These are phyloP conservation scores for Bipolaris oryzae DNA, from an alignment of 2,329 filamentous ascomycete species.

Conservation along the genomic window DNA sequence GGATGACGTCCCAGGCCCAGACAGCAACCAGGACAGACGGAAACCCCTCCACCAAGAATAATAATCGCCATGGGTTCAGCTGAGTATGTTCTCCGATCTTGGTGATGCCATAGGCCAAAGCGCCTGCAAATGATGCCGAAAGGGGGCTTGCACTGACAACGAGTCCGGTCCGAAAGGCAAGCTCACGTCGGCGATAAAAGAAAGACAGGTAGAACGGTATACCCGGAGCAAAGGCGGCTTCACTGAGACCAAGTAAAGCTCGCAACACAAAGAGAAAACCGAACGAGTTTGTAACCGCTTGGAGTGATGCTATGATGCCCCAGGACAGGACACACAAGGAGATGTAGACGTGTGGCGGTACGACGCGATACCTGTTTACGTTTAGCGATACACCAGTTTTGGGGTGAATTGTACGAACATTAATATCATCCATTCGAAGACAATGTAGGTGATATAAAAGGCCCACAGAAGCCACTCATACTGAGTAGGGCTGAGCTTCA, in stretches of 20 bases:
- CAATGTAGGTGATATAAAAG: slow-evolving; percentile 68
- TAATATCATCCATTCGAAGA: slow-evolving; percentile 70
- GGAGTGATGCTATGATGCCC: slow-evolving; percentile 79
- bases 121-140: slow-evolving; percentile 73
- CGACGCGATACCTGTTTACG: slow-evolving; percentile 56
- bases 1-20: slow-evolving; percentile 75
- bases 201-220: slow-evolving; percentile 69
- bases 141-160: slow-evolving; percentile 78
- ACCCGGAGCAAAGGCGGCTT: slow-evolving; percentile 68
- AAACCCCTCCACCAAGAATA: slow-evolving; percentile 85
- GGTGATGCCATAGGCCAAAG: slow-evolving; percentile 78
- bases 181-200: slow-evolving; percentile 70
- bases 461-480: slow-evolving; percentile 67
- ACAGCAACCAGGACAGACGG: slow-evolving; percentile 78
- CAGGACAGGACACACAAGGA: slow-evolving; percentile 72
- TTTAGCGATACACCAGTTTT: background rate
- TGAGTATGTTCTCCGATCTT: slow-evolving; percentile 68
- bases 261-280: slow-evolving; percentile 67
- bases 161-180: slow-evolving; percentile 83
- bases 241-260: slow-evolving; percentile 60
- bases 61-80: slow-evolving; percentile 81
- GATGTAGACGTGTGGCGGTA: slow-evolving; percentile 67
- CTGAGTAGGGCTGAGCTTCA: slow-evolving; percentile 60
- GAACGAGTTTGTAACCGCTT: slow-evolving; percentile 57
- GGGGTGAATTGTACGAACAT: slow-evolving; percentile 49